Evolutionary conservation across 2,329 filamentous ascomycete genomes (phyloP).

Genomic region (Microsporum ferrugineum): DNA sequence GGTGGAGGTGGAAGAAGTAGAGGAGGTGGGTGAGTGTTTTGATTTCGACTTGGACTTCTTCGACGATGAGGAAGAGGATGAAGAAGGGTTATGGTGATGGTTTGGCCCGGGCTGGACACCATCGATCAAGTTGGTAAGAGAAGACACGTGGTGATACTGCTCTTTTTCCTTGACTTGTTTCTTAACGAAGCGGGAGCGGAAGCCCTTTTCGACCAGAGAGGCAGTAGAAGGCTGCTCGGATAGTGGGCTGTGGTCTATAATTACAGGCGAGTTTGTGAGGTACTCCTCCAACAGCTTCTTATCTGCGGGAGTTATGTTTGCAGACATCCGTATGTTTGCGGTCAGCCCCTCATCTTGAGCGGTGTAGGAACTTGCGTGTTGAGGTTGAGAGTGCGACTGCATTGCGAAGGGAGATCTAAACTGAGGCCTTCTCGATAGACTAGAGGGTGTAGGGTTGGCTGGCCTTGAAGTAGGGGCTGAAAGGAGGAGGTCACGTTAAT

Average conservation of each 20-base stretch:
- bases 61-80: not conserved
- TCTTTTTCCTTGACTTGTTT: slow-evolving; percentile 16
- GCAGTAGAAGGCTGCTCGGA: slow-evolving; percentile 2
- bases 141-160: slow-evolving; percentile 11
- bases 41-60: not conserved
- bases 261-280: slow-evolving; percentile 1
- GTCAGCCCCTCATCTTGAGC: not conserved
- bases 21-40: slow-evolving; percentile 4
- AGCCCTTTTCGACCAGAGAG: slow-evolving; percentile 28
- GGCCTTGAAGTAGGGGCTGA: slow-evolving; percentile 4
- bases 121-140: slow-evolving; percentile 12
- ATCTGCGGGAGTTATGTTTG: not conserved
- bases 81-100: not conserved
- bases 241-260: not conserved
- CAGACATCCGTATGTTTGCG: not conserved
- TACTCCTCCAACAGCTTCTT: not conserved
- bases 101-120: not conserved
- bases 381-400: not conserved
- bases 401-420: not conserved
- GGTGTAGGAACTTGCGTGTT: not conserved
- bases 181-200: slow-evolving; percentile 29
- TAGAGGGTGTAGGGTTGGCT: not conserved
- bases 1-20: slow-evolving; percentile 19
- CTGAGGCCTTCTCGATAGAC: not conserved
- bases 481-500: not conserved